Conservation (phyloP, 1,284 basidiomycete genomes). For the Apiotrichum gracile region DNA sequence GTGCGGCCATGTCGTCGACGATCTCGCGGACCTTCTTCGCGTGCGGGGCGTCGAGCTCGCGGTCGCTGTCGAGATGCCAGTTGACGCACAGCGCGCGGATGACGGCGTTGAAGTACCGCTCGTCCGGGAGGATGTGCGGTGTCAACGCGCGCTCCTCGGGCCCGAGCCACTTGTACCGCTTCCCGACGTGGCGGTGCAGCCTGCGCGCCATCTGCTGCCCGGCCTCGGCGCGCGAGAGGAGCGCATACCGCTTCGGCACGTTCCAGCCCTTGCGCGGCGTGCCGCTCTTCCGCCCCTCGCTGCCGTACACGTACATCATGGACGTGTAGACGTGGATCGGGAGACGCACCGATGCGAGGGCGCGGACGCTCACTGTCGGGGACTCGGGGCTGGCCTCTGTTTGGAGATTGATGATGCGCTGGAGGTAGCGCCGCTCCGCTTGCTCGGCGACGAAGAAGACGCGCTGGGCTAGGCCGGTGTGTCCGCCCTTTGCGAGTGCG, state of each 20-base stretch:
- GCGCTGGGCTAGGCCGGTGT: constrained; percentile 31
- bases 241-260: background rate
- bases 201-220: constrained; percentile 6
- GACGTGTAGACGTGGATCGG: constrained; percentile 27
- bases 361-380: background rate
- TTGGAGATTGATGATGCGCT: background rate
- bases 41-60: background rate
- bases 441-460: constrained; percentile 25
- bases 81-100: constrained; percentile 7
- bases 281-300: background rate
- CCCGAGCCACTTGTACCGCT: background rate
- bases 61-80: constrained; percentile 1
- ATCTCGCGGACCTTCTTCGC: background rate
- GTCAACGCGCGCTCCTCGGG: background rate
- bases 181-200: background rate
- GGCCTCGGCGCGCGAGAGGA: constrained; percentile 1
- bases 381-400: too few relatives aligned
- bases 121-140: constrained; percentile 3
- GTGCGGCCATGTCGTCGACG: constrained; percentile 9
- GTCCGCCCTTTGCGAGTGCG: constrained; percentile 24
- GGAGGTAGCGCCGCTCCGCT: background rate
- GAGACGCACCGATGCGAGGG: constrained; percentile 2
- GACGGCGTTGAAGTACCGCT: constrained; percentile 19
- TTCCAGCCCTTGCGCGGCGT: background rate
- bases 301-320: constrained; percentile 22